Base-by-base conservation (phyloP, 2,329 filamentous ascomycete species). In the Blastomyces emzantsi region DNA sequence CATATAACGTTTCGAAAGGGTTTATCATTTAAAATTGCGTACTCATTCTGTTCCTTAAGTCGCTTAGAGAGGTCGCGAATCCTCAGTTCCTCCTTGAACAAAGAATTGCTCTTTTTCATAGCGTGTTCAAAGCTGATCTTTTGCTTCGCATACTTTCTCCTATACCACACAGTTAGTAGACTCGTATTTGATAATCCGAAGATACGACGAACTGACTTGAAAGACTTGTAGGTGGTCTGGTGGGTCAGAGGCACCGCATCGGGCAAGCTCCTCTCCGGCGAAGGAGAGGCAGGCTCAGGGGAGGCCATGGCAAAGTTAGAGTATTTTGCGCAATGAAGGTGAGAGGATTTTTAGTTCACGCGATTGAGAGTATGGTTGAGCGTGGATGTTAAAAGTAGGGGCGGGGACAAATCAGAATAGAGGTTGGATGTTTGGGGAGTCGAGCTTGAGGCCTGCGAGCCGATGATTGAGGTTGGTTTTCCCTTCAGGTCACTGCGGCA, bases 11-110 rank as follows among this genome's bases (percentile, higher is more conserved):
- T 43, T 25, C 6, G 22, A 51, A 4, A 57, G 19, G 49, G 51
- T 25, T 60, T 52, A 15, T 15, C 22, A 28, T 54, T 51, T 39
- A 49, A 52, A 43, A 47, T 56, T 49, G 49, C 87, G 71, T 83
- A 96, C 92, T 97, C 93, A 70, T 96, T 96, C 78, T 97, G 89
- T 70, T 95, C 87, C 63, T 91, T 89, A 65, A 99, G 83, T 61
- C 92, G 85, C 75, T 90, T 92, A 28, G 91, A 90, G 3, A 90
- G 89, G 68, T 88, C 86, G 66, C 89, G 84, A 47, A 92, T 89
- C 75, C 89, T 88, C 72, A 91, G 87, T 77, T 97, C 92, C 67
- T 92, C 85, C 69, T 84, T 85, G 77, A 93, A 92, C 64, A 80
- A 69, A n/a, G 67, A 69, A 62, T 76, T 78, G 64, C 75, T 86